Base-by-base conservation (phyloP, 1,139 yeast species). In the Candida anutae region DNA sequence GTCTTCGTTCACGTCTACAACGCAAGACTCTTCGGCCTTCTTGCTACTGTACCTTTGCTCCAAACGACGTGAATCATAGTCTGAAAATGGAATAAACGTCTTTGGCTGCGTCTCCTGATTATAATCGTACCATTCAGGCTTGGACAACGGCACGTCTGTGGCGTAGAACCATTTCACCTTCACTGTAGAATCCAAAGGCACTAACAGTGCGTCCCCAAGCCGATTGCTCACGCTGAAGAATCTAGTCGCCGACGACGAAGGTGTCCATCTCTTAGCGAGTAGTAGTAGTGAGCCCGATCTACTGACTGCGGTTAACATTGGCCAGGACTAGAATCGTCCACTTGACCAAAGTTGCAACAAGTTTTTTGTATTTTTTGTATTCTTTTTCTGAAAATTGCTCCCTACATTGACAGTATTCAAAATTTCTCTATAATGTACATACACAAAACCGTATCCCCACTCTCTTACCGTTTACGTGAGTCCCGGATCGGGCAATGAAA, bases 131-230 rank as follows among this genome's bases (percentile, higher is more conserved):
- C 77, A 70, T 5, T 54, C 59, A 0, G 95, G 94, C 50, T 81
- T 81, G 5, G 72, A 54, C 13, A 63, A 51, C 1, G 95, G 94
- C 5, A 74, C 53, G 46, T 85, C 95, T 0, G 87, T 77, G 1
- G 94, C 93, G 45, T 84, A 80, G 48, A 74, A 84, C 95, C 95
- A 85, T 37, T 60, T 55, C 15, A 16, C 10, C 10, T 21, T 12
- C n/a, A 21, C n/a, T 10, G 23, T 8, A 6, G n/a, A 21, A 17
- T 17, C 19, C n/a, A n/a, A n/a, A n/a, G n/a, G n/a, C n/a, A n/a
- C n/a, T n/a, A n/a, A n/a, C n/a, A n/a, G n/a, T 8, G 9, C 19
- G 19, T 17, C 19, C 8, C 19, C 19, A 17, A 8, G 8, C 9
- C 19, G 19, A 10, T 17, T 17, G 19, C 19, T 17, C 9, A 8